Base-by-base conservation (phyloP, 2,329 filamentous ascomycete genomes). In the Byssothecium circinans region DNA sequence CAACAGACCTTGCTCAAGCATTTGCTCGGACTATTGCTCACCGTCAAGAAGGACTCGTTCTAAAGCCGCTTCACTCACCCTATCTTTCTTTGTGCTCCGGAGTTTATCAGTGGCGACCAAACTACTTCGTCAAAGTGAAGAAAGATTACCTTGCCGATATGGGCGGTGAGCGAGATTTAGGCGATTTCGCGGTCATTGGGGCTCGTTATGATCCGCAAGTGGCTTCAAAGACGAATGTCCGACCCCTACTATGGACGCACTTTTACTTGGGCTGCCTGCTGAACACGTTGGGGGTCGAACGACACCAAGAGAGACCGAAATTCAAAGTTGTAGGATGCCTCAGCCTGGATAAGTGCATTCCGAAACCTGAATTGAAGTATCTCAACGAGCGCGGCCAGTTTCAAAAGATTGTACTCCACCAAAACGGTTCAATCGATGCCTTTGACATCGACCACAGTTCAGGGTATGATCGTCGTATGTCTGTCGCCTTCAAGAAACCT, bases 121-220 rank as follows among this genome's bases (percentile, higher is more conserved):
- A 58, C 53, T 76, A 74, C 47, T 87, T 84, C 65, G 88, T 96
- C 61, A 96, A 96, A 70, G 70, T 96, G 34, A 96, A 96, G 69
- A 96, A 95, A 68, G 89, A 94, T 61, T 95, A 95, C 60, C 81
- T 95, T 30, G 78, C 80, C 20, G 83, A 83, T 2, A 82, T 92
- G 64, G 89, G 90, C 1, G 91, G 95, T 50, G 83, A 90, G 23
- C 58, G 68, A 18, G 69, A 73, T 41, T 44, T 72, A 7, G 88
- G 88, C 8, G 91, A 96, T 66, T 88, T 96, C 63, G 85, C 87
- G 2, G 78, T 92, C 1, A 75, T 96, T 2, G 91, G 89, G 0
- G 91, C 83, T 5, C 82, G 83, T 15, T 91, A 87, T 57, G 81
- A 90, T 55, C 73, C 86, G 2, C 74, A 78, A 41, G 81, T 83